phyloP scores from a whole-genome alignment of 345 rosid genomes.

The Eucalyptus regnans region DNA sequence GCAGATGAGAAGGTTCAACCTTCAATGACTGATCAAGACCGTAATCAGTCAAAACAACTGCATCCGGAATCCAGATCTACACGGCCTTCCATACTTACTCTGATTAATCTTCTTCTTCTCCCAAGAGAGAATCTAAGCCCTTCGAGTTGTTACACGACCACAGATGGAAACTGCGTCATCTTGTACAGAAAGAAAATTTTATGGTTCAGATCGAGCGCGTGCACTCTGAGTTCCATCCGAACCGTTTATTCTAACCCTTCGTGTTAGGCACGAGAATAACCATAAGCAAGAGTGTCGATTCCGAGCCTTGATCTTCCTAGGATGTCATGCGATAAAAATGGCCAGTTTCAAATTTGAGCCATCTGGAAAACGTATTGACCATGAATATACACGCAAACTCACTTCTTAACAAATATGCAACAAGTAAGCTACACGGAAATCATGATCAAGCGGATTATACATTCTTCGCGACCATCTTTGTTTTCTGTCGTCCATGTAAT shows the following conservation, averaged over 20 bases:
- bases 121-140: neutral
- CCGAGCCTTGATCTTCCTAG: neutral
- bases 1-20: neutral
- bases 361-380: neutral
- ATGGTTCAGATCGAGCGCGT: rapidly evolving
- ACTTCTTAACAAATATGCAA: neutral
- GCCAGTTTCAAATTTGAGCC: neutral
- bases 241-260: too few species aligned
- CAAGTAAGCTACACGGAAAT: neutral
- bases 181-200: neutral
- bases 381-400: neutral
- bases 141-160: neutral
- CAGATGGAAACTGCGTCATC: neutral
- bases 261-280: too few species aligned
- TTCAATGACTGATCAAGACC: neutral
- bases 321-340: neutral
- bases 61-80: neutral
- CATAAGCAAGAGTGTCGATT: neutral
- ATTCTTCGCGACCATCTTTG: neutral
- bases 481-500: neutral
- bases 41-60: neutral
- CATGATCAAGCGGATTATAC: neutral
- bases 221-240: neutral
- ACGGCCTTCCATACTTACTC: neutral
- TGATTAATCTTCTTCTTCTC: neutral